phyloP scores from a whole-genome alignment of 2,329 filamentous ascomycete species.

The Pseudogymnoascus sp. region DNA sequence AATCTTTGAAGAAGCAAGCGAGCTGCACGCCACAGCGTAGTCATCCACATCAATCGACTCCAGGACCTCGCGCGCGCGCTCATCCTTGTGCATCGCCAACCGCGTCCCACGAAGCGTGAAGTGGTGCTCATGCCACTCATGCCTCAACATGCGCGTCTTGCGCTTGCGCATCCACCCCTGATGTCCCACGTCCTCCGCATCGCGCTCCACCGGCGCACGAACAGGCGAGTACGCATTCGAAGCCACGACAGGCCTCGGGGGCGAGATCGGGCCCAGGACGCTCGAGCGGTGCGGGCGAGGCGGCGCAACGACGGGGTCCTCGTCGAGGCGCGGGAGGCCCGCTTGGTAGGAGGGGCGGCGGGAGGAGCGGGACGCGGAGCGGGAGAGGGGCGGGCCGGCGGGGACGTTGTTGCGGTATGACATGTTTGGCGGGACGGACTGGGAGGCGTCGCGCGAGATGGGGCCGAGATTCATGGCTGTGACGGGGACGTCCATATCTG shows the following conservation, averaged over 20 bases:
- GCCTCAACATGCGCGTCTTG: conserved; percentile 76
- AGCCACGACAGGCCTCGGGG: conserved; percentile 23
- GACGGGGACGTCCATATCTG: conserved; percentile 80
- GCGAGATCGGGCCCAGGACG: not conserved
- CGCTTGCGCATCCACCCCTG: conserved; percentile 92
- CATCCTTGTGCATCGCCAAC: conserved; percentile 67
- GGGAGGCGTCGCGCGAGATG: conserved; percentile 68
- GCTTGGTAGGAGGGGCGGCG: conserved; percentile 35
- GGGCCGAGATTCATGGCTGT: conserved; percentile 64
- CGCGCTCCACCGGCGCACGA: conserved; percentile 27
- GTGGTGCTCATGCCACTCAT: conserved; percentile 90
- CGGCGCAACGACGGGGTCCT: conserved; percentile 39
- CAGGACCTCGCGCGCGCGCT: conserved; percentile 43
- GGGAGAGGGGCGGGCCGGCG: conserved; percentile 13
- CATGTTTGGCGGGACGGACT: conserved; percentile 93
- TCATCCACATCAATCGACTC: conserved; percentile 83
- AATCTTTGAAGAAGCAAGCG: conserved; percentile 70
- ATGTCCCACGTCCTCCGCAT: conserved; percentile 52
- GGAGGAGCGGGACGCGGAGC: conserved; percentile 29
- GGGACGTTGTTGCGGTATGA: conserved; percentile 50
- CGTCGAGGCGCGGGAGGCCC: conserved; percentile 56
- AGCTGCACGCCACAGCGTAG: conserved; percentile 79
- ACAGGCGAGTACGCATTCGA: conserved; percentile 42
- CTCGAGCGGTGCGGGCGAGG: conserved; percentile 8
- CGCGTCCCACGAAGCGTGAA: conserved; percentile 74